Evolutionary conservation across 208 protist species (phyloP).

Genomic region (Trichomonas tenax): DNA sequence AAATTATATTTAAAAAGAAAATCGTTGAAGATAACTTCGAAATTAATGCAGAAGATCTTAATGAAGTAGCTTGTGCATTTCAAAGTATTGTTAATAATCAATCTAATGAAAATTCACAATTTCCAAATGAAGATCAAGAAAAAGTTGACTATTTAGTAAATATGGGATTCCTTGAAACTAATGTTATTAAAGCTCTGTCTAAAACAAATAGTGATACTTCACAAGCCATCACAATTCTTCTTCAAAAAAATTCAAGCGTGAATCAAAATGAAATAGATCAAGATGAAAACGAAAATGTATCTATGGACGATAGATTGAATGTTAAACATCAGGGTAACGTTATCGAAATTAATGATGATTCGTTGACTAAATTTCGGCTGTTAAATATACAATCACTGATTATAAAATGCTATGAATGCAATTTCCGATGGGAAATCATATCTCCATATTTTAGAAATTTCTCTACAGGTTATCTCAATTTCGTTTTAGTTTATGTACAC

Average conservation of each 20-base stretch:
- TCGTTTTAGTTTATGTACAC: background rate
- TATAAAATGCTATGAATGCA: background rate
- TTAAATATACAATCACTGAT: background rate
- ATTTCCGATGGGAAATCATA: background rate
- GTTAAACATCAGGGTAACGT: background rate
- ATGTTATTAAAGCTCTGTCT: constrained; percentile 31
- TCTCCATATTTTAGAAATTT: background rate
- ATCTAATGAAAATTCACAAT: background rate
- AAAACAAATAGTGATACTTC: background rate
- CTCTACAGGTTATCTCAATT: background rate
- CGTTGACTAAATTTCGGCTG: background rate
- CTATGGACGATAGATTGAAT: background rate
- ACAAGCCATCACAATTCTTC: background rate
- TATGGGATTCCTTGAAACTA: background rate
- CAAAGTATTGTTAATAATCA: background rate
- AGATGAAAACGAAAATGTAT: background rate
- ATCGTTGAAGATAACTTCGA: background rate
- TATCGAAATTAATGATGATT: background rate
- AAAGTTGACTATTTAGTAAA: background rate
- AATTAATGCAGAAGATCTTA: background rate
- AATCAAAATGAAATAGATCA: background rate
- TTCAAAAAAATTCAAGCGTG: background rate
- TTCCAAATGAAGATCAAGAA: background rate
- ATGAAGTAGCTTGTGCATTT: background rate
- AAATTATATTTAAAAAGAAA: background rate